Percentiles rank a stretch among this genome's conserved stretches.
Conservation (phyloP, 2,329 filamentous ascomycete genomes). For the Sordariomycetes sp. region DNA sequence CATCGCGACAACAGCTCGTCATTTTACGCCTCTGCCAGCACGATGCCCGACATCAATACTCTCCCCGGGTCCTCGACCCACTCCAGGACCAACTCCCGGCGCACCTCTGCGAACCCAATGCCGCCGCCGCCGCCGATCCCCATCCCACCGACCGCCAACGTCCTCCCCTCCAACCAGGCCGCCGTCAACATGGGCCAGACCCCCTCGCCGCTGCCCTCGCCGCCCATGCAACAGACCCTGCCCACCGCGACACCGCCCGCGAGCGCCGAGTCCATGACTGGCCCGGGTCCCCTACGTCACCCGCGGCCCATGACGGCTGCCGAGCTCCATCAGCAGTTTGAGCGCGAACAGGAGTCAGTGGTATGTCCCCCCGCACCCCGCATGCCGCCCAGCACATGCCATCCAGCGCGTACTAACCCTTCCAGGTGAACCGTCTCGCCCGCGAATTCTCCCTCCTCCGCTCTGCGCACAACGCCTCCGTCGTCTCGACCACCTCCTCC, state of each 20-base stretch:
- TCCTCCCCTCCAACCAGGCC: conserved; percentile 46
- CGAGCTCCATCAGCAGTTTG: conserved; percentile 79
- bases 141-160: conserved; percentile 35
- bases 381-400: background rate
- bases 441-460: conserved; percentile 82
- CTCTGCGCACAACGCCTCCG: conserved; percentile 54
- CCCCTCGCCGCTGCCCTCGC: conserved; percentile 21
- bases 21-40: background rate
- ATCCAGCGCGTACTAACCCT: background rate
- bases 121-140: conserved; percentile 24
- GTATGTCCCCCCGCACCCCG: conserved; percentile 36
- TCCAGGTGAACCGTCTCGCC: conserved; percentile 80
- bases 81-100: conserved; percentile 28
- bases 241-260: conserved; percentile 17
- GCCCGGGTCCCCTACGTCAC: conserved; percentile 69
- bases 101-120: conserved; percentile 33
- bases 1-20: background rate
- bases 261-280: conserved; percentile 35
- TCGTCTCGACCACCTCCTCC: conserved; percentile 55
- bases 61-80: conserved; percentile 37
- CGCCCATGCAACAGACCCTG: conserved; percentile 17
- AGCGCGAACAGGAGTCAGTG: conserved; percentile 92
- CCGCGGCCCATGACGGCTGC: conserved; percentile 79
- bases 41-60: conserved; percentile 46
- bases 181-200: conserved; percentile 19